A percentile compares a stretch with the other conserved stretches of the same genome.
Evolutionary conservation across 345 rosid species (phyloP).

Genomic region (Lagerstroemia speciosa): DNA sequence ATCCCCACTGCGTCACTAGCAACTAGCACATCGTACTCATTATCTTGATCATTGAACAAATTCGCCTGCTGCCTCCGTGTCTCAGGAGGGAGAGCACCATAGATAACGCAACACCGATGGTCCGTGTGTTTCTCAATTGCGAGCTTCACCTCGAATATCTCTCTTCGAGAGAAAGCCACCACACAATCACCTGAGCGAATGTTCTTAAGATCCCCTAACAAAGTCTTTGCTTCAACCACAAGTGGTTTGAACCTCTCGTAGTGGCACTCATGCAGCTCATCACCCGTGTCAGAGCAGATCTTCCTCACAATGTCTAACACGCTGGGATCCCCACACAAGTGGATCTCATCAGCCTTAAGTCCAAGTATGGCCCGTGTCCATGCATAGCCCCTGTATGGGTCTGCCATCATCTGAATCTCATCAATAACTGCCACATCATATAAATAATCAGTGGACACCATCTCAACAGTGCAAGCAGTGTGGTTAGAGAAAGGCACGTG

Average conservation of each 20-base stretch:
- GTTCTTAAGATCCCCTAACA: constrained; percentile 66
- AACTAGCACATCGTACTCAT: constrained; percentile 84
- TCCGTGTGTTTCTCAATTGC: constrained; percentile 76
- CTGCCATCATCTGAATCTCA: constrained; percentile 90
- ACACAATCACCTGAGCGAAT: constrained; percentile 81
- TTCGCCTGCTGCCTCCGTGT: constrained; percentile 91
- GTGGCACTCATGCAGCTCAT: constrained; percentile 70
- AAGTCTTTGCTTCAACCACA: constrained; percentile 83
- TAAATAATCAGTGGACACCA: constrained; percentile 67
- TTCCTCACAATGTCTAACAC: constrained; percentile 67
- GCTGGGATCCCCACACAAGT: constrained; percentile 93
- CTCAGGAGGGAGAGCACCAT: constrained; percentile 93
- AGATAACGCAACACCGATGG: constrained; percentile 90
- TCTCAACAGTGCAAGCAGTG: constrained; percentile 85
- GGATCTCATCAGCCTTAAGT: constrained; percentile 89
- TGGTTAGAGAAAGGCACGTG: constrained; percentile 70
- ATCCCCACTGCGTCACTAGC: constrained; percentile 97
- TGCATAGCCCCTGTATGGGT: constrained; percentile 69
- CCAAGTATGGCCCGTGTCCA: constrained; percentile 94
- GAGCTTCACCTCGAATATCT: constrained; percentile 84
- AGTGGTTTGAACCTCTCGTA: constrained; percentile 80
- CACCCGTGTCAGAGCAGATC: constrained; percentile 84
- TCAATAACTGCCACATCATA: constrained; percentile 91
- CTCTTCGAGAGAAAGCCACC: constrained; percentile 91
- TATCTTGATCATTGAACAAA: constrained; percentile 79